Evolutionary conservation across 768 basidiomycete genomes (phyloP).

Genomic region (Cystofilobasidium macerans): DNA sequence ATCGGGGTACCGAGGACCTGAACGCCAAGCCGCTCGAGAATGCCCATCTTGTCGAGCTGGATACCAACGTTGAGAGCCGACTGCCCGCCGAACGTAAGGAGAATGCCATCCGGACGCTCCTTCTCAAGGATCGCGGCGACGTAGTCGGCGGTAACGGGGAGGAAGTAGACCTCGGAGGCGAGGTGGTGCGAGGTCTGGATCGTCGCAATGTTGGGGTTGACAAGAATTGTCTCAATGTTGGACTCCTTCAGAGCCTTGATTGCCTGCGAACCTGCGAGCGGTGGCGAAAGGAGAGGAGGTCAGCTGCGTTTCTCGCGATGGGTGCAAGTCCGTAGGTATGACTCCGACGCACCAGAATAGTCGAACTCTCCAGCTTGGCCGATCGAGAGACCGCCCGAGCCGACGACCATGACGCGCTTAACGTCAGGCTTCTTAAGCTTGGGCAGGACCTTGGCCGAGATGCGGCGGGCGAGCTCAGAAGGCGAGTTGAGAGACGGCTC

Average conservation of each 20-base stretch:
- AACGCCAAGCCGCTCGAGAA: slow-evolving; percentile 82
- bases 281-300: not conserved
- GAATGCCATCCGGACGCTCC: slow-evolving; percentile 91
- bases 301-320: too few species aligned
- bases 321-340: too few species aligned
- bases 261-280: slow-evolving; percentile 65
- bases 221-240: slow-evolving; percentile 83
- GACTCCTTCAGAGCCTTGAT: slow-evolving; percentile 95
- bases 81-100: slow-evolving; percentile 96
- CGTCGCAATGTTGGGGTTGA: slow-evolving; percentile 98
- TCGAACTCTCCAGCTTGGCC: slow-evolving; percentile 99
- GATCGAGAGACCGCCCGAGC: slow-evolving; percentile 88
- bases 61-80: slow-evolving; percentile 97
- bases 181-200: slow-evolving; percentile 98
- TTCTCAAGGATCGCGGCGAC: slow-evolving; percentile 98
- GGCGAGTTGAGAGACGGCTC: slow-evolving; percentile 62
- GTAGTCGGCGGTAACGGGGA: slow-evolving; percentile 92
- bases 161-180: slow-evolving; percentile 92
- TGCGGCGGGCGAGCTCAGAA: slow-evolving; percentile 81
- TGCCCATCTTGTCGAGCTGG: slow-evolving; percentile 89
- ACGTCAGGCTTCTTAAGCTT: slow-evolving; percentile 83
- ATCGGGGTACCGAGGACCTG: slow-evolving; percentile 92
- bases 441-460: slow-evolving; percentile 89
- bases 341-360: slow-evolving; percentile 56
- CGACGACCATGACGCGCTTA: slow-evolving; percentile 88